Evolutionary conservation across 2,329 filamentous ascomycete species (phyloP).

Genomic region (Eutypella sp.): DNA sequence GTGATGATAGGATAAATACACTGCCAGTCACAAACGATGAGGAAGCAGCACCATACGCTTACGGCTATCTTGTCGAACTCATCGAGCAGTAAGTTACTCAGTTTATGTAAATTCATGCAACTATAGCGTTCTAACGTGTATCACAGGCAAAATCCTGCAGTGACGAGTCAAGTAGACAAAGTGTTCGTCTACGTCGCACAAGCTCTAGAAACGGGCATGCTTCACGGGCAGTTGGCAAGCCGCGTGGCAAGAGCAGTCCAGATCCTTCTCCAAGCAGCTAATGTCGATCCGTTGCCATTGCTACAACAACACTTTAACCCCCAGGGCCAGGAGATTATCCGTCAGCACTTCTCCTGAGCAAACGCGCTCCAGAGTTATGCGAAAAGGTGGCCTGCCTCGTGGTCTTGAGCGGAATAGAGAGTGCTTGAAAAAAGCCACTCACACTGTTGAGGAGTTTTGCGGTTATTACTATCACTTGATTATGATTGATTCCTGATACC

Average conservation of each 20-base stretch:
- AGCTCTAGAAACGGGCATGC: conserved; percentile 83
- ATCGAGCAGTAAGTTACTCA: conserved; percentile 79
- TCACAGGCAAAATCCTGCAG: conserved; percentile 74
- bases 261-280: conserved; percentile 66
- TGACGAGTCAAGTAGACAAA: conserved; percentile 71
- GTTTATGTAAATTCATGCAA: background rate
- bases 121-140: conserved; percentile 2
- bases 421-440: background rate
- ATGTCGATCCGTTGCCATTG: conserved; percentile 70
- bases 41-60: conserved; percentile 93
- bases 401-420: background rate
- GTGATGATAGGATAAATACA: conserved; percentile 61
- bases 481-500: background rate
- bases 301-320: conserved; percentile 65
- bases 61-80: conserved; percentile 83
- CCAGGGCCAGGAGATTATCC: conserved; percentile 76
- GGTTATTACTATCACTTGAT: background rate
- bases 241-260: conserved; percentile 76
- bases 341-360: conserved; percentile 65
- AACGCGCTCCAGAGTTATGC: background rate
- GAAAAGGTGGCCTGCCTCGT: conserved; percentile 15
- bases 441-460: background rate
- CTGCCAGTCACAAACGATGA: conserved; percentile 92
- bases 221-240: conserved; percentile 77
- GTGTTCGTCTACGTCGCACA: conserved; percentile 82